These are phyloP conservation scores for Phylloporus sp. DNA, from an alignment of 768 basidiomycete genomes.

Conservation along the genomic window DNA sequence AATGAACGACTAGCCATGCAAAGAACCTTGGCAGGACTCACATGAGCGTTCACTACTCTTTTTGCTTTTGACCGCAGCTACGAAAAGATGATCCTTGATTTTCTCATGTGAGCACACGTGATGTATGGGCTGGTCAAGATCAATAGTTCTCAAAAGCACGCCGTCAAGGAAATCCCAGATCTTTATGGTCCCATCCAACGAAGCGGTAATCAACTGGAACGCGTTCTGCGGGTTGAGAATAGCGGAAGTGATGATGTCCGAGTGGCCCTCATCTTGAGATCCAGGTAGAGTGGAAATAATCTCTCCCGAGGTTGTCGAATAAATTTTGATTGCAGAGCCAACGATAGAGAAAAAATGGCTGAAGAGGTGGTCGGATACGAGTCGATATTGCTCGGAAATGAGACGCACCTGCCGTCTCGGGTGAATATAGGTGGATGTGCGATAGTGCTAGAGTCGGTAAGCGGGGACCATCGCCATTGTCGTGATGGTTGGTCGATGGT, in stretches of 20 bases:
- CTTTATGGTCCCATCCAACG: slow-evolving; percentile 77
- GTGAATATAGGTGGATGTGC: slow-evolving; percentile 76
- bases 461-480: slow-evolving; percentile 58
- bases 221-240: slow-evolving; percentile 80
- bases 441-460: slow-evolving; percentile 66
- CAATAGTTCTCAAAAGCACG: slow-evolving; percentile 68
- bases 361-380: slow-evolving; percentile 7
- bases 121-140: slow-evolving; percentile 64
- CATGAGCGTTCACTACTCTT: slow-evolving; percentile 38
- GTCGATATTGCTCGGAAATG: slow-evolving; percentile 9
- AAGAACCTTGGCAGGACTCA: slow-evolving; percentile 8
- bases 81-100: slow-evolving; percentile 67
- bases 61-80: slow-evolving; percentile 52
- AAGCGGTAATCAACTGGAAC: slow-evolving; percentile 86
- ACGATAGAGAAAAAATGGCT: slow-evolving; percentile 90
- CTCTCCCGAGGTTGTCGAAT: slow-evolving; percentile 73
- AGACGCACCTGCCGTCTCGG: slow-evolving; percentile 75
- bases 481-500: slow-evolving; percentile 6
- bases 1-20: background rate
- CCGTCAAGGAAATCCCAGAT: slow-evolving; percentile 95
- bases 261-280: slow-evolving; percentile 38
- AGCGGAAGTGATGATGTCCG: slow-evolving; percentile 65
- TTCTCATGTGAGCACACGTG: slow-evolving; percentile 67
- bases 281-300: slow-evolving; percentile 79
- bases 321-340: slow-evolving; percentile 79